Evolutionary conservation across 192 early-diverging fungal species (phyloP).

Genomic region (Coemansia sp.): DNA sequence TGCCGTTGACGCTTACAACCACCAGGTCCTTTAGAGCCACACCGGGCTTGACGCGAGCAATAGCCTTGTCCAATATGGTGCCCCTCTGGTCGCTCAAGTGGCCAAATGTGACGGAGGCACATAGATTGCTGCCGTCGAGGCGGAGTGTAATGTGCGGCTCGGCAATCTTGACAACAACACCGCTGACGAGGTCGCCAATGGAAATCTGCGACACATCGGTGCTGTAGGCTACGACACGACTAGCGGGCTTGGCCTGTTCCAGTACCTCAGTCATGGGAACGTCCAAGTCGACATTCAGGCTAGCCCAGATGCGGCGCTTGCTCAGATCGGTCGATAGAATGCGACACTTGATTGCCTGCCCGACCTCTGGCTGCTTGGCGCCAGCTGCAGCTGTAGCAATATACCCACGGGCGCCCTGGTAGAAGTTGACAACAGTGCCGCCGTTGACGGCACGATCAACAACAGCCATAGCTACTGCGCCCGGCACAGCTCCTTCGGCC

Average conservation of each 20-base stretch:
- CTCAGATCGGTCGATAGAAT: conserved; percentile 63
- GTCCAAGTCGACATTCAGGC: conserved; percentile 47
- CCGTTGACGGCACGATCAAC: conserved; percentile 42
- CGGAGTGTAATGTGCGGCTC: conserved; percentile 58
- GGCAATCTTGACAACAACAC: conserved; percentile 60
- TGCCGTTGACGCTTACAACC: conserved; percentile 56
- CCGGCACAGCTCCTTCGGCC: conserved; percentile 60
- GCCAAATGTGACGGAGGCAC: conserved; percentile 58
- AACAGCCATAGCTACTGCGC: conserved; percentile 55
- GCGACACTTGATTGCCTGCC: conserved; percentile 77
- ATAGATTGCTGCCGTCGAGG: conserved; percentile 61
- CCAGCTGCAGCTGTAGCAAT: conserved; percentile 42
- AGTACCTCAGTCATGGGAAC: conserved; percentile 44
- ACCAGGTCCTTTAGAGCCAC: conserved; percentile 62
- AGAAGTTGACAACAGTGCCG: conserved; percentile 80
- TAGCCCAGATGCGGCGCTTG: conserved; percentile 63
- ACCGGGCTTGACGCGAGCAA: conserved; percentile 23
- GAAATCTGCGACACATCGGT: conserved; percentile 40
- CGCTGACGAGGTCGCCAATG: conserved; percentile 57
- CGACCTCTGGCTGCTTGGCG: conserved; percentile 61
- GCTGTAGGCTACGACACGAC: conserved; percentile 15
- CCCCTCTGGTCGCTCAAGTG: conserved; percentile 72
- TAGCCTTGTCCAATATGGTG: conserved; percentile 27
- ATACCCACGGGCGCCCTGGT: conserved; percentile 72
- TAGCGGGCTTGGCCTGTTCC: conserved; percentile 5